Base-by-base conservation (phyloP, 1,284 basidiomycete species). In the Tylopilus sp. region DNA sequence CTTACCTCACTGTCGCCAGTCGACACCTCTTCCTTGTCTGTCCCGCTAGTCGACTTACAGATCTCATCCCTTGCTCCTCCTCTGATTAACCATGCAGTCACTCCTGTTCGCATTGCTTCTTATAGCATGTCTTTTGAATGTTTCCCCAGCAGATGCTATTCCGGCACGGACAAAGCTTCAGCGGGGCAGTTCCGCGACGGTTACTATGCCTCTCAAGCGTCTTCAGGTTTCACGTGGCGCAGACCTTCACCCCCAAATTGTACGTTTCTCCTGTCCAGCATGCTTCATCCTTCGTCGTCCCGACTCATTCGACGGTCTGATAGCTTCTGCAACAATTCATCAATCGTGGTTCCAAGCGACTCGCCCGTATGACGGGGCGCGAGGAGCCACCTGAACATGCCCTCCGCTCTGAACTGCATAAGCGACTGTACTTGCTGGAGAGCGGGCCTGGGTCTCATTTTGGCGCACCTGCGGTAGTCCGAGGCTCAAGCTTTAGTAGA, bases 281-380 rank as follows among this genome's bases (percentile, higher is more conserved):
- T 9, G 10, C 44, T 5, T 21, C 20, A 1, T 41, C 9, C n/a
- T 21, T 44, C 2, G n/a, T 15, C 3, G 7, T 20, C 30, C 20
- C 15, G 7, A 21, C 21, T 44, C n/a, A 20, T 39, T 46, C 37
- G 17, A 38, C 48, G 42, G 4, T 20, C 15, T 33, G 17, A 30
- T 50, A 89, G 87, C 67, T 77, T 49, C 68, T 83, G 40, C 86
- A 88, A 66, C 87, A 85, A 67, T 75, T 84, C 59, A 77, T 85
- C 55, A 89, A 88, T 68, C 79, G 80, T 46, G 74, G 77, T 48
- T 71, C 78, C 51, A 77, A 74, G 51, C 84, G 88, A 50, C 73
- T 82, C 50, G 85, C 86, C 5, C 81, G 76, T 48, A 85, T 90
- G 81, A 80, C 77, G 8, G 80, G 83, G 17, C 77, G 77, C 39